A percentile compares a stretch with the other conserved stretches of the same genome.
phyloP scores from a whole-genome alignment of 352 stramenopile genomes.

The Pythium graminicola region DNA sequence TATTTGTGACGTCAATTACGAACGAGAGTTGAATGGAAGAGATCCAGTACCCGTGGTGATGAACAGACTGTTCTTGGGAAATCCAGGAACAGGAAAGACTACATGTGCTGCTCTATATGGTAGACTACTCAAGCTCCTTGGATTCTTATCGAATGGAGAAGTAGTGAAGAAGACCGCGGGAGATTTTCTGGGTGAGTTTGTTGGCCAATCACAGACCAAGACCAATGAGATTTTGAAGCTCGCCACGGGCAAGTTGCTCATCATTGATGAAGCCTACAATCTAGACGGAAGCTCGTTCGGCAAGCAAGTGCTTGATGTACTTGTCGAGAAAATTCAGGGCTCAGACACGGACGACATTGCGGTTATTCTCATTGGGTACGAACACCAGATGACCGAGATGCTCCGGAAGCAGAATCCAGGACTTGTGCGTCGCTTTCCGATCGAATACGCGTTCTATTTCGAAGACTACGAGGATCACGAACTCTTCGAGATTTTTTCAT shows the following conservation, averaged over 20 bases:
- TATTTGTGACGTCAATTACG: slow-evolving; percentile 79
- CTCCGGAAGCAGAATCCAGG: slow-evolving; percentile 85
- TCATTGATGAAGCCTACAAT: slow-evolving; percentile 94
- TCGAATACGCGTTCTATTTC: slow-evolving; percentile 88
- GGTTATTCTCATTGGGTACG: slow-evolving; percentile 90
- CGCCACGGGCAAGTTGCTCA: slow-evolving; percentile 84
- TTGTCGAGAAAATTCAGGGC: slow-evolving; percentile 90
- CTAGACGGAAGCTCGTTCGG: slow-evolving; percentile 63
- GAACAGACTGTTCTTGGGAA: slow-evolving; percentile 89
- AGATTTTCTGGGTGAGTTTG: slow-evolving; percentile 76
- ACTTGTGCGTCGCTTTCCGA: slow-evolving; percentile 77
- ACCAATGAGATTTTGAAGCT: slow-evolving; percentile 77
- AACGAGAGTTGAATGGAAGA: slow-evolving; percentile 63
- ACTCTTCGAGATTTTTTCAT: slow-evolving; percentile 67
- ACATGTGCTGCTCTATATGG: slow-evolving; percentile 88
- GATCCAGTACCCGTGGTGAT: slow-evolving; percentile 56
- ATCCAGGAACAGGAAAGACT: slow-evolving; percentile 91
- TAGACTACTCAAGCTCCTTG: slow-evolving; percentile 77
- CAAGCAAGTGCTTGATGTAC: slow-evolving; percentile 76
- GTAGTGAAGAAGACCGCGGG: slow-evolving; percentile 83
- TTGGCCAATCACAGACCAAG: slow-evolving; percentile 87
- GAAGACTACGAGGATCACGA: slow-evolving; percentile 89
- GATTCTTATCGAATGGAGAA: slow-evolving; percentile 87
- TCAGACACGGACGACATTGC: slow-evolving; percentile 84
- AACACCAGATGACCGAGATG: slow-evolving; percentile 89